Base-by-base conservation (phyloP, 176 grass and related monocot genomes). In the Phyllostachys edulis region DNA sequence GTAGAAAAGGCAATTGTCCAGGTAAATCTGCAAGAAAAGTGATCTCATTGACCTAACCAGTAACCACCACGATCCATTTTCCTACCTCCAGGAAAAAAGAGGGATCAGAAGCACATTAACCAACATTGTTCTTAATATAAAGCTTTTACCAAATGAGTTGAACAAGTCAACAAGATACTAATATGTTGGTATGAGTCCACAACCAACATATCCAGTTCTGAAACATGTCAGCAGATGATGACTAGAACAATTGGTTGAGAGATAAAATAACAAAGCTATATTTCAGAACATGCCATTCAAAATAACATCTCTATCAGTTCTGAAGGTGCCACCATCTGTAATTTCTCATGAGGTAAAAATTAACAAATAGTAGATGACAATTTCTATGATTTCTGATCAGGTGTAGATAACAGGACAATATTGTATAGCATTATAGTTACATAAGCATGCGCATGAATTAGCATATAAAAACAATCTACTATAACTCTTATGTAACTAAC, bases 401-500 rank as follows among this genome's bases (percentile, higher is more conserved):
- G 40, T 81, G 46, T 69, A 63, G 38, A 72, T 20, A 88, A 81
- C 56, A 85, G 26, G 37, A 65, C 12, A 79, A 85, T 67, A 57
- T 40, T 59, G 46, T 63, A 76, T 64, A 34, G n/a, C 45, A 78
- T 46, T 24, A 55, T 85, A 85, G 49, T 54, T 75, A 68, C 86
- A 88, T 45, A 86, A 82, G 74, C 41, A 90, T 77, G 69, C 27
- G 67, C 69, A 85, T 70, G 42, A 82, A 84, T 80, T 85, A 68
- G 41, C 68, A 90, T 55, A 76, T 51, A 51, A 41, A 63, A 71
- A 49, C 15, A 90, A 24, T 79, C 75, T 34, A 86, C 80, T 86
- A 86, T 88, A 84, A 82, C 73, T 78, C 72, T 86, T 73, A 86
- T 79, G 73, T 86, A 66, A 83, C 50, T 73, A 88, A 83, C 9